Conservation (phyloP, 2,329 filamentous ascomycete genomes). For the Rhexocercosporidium sp. region DNA sequence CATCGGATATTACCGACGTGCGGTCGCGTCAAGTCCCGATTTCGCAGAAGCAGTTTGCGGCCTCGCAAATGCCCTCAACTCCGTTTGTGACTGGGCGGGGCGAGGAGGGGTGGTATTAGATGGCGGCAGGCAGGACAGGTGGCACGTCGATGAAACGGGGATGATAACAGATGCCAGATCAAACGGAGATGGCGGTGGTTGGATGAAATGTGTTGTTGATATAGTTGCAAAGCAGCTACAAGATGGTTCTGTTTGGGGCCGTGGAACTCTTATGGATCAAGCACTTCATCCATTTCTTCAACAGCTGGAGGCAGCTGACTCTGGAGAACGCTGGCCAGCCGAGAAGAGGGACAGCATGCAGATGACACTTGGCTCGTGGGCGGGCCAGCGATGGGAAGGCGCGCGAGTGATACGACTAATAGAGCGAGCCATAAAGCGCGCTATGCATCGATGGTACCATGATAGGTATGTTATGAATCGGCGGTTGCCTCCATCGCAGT, state of each 20-base stretch:
- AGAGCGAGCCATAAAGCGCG: conserved; percentile 79
- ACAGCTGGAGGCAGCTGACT: conserved; percentile 41
- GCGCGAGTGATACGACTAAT: conserved; percentile 81
- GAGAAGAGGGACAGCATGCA: conserved; percentile 43
- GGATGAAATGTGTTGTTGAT: conserved; percentile 88
- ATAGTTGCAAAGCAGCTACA: conserved; percentile 88
- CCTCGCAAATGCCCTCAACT: conserved; percentile 91
- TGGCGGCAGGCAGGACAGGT: conserved; percentile 78
- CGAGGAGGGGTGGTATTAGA: conserved; percentile 84
- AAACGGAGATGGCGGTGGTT: conserved; percentile 69
- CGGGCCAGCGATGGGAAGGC: conserved; percentile 83
- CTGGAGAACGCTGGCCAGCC: conserved; percentile 41
- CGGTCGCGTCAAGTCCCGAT: conserved; percentile 88
- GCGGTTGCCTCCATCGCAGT: conserved; percentile 61
- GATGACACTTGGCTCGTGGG: conserved; percentile 60
- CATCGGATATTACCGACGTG: conserved; percentile 88
- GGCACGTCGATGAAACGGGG: conserved; percentile 88
- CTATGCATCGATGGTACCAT: conserved; percentile 86
- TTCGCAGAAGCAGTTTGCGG: conserved; percentile 98
- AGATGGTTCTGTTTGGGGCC: conserved; percentile 87
- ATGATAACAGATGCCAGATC: conserved; percentile 77
- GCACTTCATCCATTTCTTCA: conserved; percentile 51
- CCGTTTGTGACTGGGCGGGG: conserved; percentile 92
- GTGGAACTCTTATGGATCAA: conserved; percentile 66
- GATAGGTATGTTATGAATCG: conserved; percentile 73